Evolutionary conservation across 1,139 yeast genomes (phyloP), one percentile per base, ranked within the genome.

Genomic region (Sugiyamaella paludigena): DNA sequence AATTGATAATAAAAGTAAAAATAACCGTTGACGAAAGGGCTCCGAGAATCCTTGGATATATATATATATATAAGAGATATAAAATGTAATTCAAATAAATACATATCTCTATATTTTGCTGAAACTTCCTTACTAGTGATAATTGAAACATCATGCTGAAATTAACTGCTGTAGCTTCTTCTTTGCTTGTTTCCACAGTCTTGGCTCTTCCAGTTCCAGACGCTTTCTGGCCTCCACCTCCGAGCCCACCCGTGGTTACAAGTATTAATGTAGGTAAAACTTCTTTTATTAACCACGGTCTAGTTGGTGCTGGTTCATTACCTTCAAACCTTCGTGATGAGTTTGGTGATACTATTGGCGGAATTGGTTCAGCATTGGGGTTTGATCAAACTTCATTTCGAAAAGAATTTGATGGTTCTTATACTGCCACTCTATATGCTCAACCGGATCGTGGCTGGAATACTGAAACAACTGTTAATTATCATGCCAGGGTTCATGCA

Each of bases 381-480:
- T 37, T 54, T 24, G 55, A 54, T 36, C 54, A 48, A 29, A 7
- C 29, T 7, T 42, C 50, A 30, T 54, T 51, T 48, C 36, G n/a
- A 8, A 28, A 33, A 16, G 43, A 45, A 13, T 13, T 27, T 1
- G 50, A 50, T 28, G 54, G 52, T 12, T 43, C 49, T 15, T 54
- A 54, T 41, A 34, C 43, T 4, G 55, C 53, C 11, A 46, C 35
- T 9, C 36, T 54, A 40, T 54, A 52, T 36, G 53, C 51, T 12
- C 54, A 48, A 39, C 57, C 57, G 7, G 57, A 54, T 32, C 43
- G 57, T 36, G 57, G 57, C 30, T 52, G 57, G 54, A 54, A 54
- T 36, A 54, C 57, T 33, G 53, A 47, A 43, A 16, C 31, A 8
- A 50, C 55, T 12, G 51, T 48, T 12, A 40, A 52, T 43, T 54